Conservation (phyloP, 2,329 filamentous ascomycete genomes). For the Fusarium tricinctum region DNA sequence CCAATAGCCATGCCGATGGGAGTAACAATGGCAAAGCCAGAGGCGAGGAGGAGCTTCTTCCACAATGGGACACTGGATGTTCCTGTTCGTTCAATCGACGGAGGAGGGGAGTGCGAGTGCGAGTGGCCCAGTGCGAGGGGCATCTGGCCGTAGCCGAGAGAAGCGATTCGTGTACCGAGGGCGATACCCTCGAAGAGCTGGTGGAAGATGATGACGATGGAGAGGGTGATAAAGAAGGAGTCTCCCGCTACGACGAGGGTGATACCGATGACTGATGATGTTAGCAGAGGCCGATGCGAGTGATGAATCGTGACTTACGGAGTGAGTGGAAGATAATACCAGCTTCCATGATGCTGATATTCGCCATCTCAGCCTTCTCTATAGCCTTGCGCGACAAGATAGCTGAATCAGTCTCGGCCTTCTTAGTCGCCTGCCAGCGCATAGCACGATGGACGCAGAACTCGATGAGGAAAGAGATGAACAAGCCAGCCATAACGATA, state of each 20-base stretch:
- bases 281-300: slow-evolving; percentile 4
- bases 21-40: slow-evolving; percentile 77
- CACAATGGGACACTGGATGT: slow-evolving; percentile 53
- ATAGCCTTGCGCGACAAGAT: slow-evolving; percentile 45
- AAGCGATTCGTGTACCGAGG: slow-evolving; percentile 77
- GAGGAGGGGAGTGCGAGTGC: slow-evolving; percentile 40
- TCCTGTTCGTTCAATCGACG: slow-evolving; percentile 36
- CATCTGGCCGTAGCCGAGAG: slow-evolving; percentile 59
- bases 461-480: slow-evolving; percentile 80
- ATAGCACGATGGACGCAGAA: slow-evolving; percentile 73
- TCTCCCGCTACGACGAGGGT: slow-evolving; percentile 72
- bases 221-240: slow-evolving; percentile 67
- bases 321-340: slow-evolving; percentile 83
- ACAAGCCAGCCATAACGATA: slow-evolving; percentile 80
- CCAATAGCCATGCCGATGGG: slow-evolving; percentile 86
- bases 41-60: slow-evolving; percentile 72
- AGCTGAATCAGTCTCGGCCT: slow-evolving; percentile 26
- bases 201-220: slow-evolving; percentile 80
- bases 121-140: slow-evolving; percentile 37
- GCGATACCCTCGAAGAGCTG: slow-evolving; percentile 84
- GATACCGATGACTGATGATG: slow-evolving; percentile 68
- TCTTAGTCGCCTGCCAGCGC: slow-evolving; percentile 51
- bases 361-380: slow-evolving; percentile 47
- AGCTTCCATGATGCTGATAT: slow-evolving; percentile 74
- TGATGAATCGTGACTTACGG: slow-evolving; percentile 57